Conservation (phyloP, 1,284 basidiomycete genomes). For the Moesziomyces globuligerus region DNA sequence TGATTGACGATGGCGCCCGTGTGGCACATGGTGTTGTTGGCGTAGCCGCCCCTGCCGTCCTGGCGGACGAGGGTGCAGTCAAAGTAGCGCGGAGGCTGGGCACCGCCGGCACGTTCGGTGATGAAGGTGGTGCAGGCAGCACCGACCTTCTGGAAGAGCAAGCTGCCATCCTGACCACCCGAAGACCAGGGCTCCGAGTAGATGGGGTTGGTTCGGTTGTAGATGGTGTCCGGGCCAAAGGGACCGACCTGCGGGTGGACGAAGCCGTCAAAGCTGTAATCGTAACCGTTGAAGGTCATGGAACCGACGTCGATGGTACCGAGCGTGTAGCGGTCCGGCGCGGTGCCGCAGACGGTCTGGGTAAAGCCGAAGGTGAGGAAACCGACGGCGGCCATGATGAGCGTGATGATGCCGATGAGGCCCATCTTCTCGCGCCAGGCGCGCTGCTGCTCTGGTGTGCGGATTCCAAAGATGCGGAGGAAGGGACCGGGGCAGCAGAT, state of each 20-base stretch:
- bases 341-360: slow-evolving; percentile 86
- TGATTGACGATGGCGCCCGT: slow-evolving; percentile 23
- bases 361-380: slow-evolving; percentile 99
- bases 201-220: slow-evolving; percentile 83
- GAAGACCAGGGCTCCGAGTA: slow-evolving; percentile 80
- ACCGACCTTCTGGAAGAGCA: slow-evolving; percentile 93
- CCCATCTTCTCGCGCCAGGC: slow-evolving; percentile 99
- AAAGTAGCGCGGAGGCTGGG: slow-evolving; percentile 80
- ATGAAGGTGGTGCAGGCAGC: slow-evolving; percentile 82
- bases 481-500: slow-evolving; percentile 79
- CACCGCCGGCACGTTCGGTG: slow-evolving; percentile 69
- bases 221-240: slow-evolving; percentile 71
- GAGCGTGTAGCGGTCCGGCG: slow-evolving; percentile 81
- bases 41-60: slow-evolving; percentile 72
- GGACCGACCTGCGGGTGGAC: slow-evolving; percentile 54
- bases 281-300: slow-evolving; percentile 90
- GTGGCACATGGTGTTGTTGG: slow-evolving; percentile 57
- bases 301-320: slow-evolving; percentile 82
- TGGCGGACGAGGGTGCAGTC: slow-evolving; percentile 90
- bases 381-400: slow-evolving; percentile 90
- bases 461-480: slow-evolving; percentile 74
- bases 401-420: slow-evolving; percentile 80
- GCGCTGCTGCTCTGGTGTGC: slow-evolving; percentile 89
- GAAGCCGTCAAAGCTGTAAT: slow-evolving; percentile 88
- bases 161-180: slow-evolving; percentile 86